Base-by-base conservation (phyloP, 73 alveolate species). In the Paramecium sexaurelia region DNA sequence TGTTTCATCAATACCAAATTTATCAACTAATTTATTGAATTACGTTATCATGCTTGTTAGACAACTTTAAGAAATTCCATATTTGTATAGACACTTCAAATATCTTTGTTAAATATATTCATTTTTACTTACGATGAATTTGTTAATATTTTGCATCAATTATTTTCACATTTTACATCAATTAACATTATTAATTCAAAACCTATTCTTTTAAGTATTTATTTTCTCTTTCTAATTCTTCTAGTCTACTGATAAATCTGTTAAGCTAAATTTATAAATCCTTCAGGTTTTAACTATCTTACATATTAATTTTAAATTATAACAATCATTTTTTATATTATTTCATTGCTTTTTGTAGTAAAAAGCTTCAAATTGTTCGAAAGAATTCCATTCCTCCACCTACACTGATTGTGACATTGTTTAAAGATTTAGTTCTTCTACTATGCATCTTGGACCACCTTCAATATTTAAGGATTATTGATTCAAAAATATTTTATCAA, bases 61-160 rank as follows among this genome's bases (percentile, higher is more conserved):
- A 36, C 86, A 71, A 71, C 86, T 71, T 37, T 71, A 71, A 71
- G 11, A 71, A 35, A 37, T 71, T 2, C 86, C 86, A 71, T 71
- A 71, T 71, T 71, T 71, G 19, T 71, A 71, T 0, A 71, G 56
- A 71, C 86, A 71, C 26, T 71, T 71, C 7, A 71, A 36, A 71
- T 71, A 71, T 71, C 86, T 71, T 19, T 11, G 43, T 35, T 71
- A 15, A 35, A 15, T 11, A 11, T 35, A 36, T 51, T 51, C 15
- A 71, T 5, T 27, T 24, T 71, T 71, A 71, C 86, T 71, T 71
- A 35, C 86, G 55, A 35, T 35, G 43, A 19, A 71, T 35, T 71
- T 71, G 6, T 20, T 33, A 37, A 37, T 71, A 71, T 71, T 71
- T 71, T 71, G 20, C 55, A 71, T 71, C 86, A 29, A 71, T 71